Conservation (phyloP, 768 basidiomycete species). For the Suillus luteus region DNA sequence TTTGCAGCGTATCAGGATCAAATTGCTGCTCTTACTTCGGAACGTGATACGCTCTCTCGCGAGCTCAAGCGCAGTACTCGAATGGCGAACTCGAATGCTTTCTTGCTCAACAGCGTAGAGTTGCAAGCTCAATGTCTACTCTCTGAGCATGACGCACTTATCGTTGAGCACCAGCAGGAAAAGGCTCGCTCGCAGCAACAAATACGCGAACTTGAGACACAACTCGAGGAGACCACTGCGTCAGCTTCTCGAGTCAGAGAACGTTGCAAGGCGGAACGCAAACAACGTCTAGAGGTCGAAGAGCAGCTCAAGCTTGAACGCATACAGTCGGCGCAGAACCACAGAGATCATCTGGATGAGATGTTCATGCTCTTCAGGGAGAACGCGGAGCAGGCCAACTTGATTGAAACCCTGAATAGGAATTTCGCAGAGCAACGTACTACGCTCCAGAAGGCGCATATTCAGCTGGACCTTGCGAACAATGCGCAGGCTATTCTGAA, state of each 20-base stretch:
- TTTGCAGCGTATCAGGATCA: background rate
- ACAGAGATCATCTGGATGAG: background rate
- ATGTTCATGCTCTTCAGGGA: background rate
- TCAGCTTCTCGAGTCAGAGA: background rate
- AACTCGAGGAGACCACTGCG: background rate
- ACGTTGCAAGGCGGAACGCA: background rate
- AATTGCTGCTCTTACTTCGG: conserved; percentile 1
- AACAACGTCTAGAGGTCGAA: background rate
- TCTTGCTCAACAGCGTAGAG: background rate
- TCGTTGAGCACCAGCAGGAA: background rate
- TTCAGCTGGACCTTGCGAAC: background rate
- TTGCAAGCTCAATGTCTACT: background rate
- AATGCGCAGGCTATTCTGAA: background rate
- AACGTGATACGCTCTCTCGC: conserved; percentile 1
- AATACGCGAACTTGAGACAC: background rate
- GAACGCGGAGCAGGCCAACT: background rate
- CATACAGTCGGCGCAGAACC: background rate
- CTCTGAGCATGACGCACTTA: background rate
- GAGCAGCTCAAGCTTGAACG: background rate
- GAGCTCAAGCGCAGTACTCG: conserved; percentile 1
- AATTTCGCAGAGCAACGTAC: background rate
- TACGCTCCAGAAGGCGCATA: background rate
- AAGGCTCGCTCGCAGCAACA: background rate
- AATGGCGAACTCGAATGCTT: conserved; percentile 1
- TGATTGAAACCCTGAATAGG: background rate